Conservation (phyloP, 257 asterid species). For the Verbascum thapsus region DNA sequence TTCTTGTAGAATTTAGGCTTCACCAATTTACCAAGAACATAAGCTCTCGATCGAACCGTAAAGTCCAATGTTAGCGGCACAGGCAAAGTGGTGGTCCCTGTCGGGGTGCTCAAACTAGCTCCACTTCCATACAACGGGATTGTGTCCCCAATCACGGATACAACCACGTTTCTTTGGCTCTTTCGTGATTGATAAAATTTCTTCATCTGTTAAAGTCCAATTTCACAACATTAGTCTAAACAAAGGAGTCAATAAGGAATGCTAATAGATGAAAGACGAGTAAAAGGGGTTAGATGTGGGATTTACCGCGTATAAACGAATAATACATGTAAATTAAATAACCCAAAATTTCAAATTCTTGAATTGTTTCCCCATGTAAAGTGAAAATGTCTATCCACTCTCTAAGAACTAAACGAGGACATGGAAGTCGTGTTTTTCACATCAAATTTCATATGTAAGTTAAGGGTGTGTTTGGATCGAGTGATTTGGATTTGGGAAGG, state of each 20-base stretch:
- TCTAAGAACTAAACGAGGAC: too few species aligned
- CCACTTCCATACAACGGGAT: conserved; percentile 88
- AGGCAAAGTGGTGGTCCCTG: conserved; percentile 55
- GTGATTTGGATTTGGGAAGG: too few species aligned
- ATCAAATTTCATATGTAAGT: too few species aligned
- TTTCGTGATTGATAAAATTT: conserved; percentile 71
- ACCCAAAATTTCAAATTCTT: too few species aligned
- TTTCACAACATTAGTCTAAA: background rate
- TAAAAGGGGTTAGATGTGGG: too few species aligned
- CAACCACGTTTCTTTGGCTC: conserved; percentile 48
- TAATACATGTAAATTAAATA: too few species aligned
- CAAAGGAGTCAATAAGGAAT: background rate
- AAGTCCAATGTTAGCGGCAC: conserved; percentile 63
- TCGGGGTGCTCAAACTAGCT: conserved; percentile 64
- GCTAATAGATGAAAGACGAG: background rate
- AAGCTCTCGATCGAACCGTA: conserved; percentile 68
- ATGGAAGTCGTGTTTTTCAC: too few species aligned
- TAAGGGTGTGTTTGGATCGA: too few species aligned
- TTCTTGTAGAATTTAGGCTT: conserved; percentile 71
- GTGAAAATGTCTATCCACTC: too few species aligned
- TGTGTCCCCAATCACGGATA: conserved; percentile 64
- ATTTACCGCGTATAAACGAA: too few species aligned
- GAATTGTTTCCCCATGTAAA: too few species aligned
- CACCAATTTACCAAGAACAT: conserved; percentile 82
- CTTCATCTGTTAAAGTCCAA: conserved; percentile 55